These are phyloP conservation scores for Aspergillus sclerotioniger DNA, from an alignment of 495 filamentous ascomycete genomes.

Conservation along the genomic window DNA sequence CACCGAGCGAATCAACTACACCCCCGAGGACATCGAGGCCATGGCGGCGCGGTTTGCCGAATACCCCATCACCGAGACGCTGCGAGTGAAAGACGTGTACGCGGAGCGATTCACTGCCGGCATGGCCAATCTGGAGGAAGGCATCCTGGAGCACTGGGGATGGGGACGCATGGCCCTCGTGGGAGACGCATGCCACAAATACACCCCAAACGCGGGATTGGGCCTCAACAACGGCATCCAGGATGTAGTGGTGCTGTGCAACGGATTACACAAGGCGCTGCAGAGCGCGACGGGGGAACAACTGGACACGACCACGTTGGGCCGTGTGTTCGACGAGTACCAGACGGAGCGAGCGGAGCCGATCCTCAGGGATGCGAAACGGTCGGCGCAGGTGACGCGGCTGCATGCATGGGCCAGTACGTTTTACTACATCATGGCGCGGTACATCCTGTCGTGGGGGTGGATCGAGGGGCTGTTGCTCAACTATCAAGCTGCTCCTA, in stretches of 20 bases:
- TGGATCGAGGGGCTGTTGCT: constrained; percentile 11
- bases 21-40: constrained; percentile 26
- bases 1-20: constrained; percentile 25
- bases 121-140: constrained; percentile 25
- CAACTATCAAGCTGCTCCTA: constrained; percentile 7
- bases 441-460: constrained; percentile 11
- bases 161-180: constrained; percentile 25
- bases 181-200: constrained; percentile 28
- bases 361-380: constrained; percentile 11
- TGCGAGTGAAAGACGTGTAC: constrained; percentile 32
- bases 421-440: constrained; percentile 17
- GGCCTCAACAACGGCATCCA: constrained; percentile 36
- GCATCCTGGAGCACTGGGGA: constrained; percentile 25
- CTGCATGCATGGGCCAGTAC: constrained; percentile 22
- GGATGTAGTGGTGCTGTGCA: constrained; percentile 35
- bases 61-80: constrained; percentile 16
- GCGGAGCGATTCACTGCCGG: constrained; percentile 12
- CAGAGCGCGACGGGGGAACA: background rate
- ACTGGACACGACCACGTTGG: background rate
- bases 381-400: constrained; percentile 22
- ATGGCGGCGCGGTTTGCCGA: constrained; percentile 29
- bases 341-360: constrained; percentile 13
- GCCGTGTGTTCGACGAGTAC: constrained; percentile 16
- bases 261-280: constrained; percentile 20
- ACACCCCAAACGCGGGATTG: constrained; percentile 27